A percentile compares a stretch with the other conserved stretches of the same genome.
These are phyloP conservation scores for Fraxinus baroniana DNA, from an alignment of 305 asterid genomes.

Conservation along the genomic window DNA sequence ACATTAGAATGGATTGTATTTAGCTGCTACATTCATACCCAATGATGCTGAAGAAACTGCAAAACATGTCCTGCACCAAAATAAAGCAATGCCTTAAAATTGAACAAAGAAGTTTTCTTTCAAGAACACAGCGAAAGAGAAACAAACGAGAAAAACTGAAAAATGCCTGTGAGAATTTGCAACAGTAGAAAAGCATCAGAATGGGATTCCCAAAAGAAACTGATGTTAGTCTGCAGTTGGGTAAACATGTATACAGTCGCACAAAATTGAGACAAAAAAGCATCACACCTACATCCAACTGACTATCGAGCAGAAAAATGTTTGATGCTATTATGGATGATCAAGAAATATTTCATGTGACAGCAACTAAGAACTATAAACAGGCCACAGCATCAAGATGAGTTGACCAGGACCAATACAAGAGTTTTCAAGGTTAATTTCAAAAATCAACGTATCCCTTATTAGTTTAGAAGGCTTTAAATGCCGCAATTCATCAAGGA, in stretches of 20 bases:
- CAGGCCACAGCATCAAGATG: not conserved
- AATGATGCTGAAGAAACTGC: conserved; percentile 94
- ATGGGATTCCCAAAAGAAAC: not conserved
- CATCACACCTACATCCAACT: not conserved
- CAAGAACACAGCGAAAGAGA: not conserved
- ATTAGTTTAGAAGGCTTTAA: not conserved
- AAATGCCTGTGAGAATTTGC: not conserved
- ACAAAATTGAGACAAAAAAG: not conserved
- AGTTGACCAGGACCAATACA: not conserved
- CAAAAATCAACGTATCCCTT: not conserved
- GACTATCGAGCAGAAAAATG: not conserved
- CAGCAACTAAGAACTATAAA: not conserved
- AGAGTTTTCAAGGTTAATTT: not conserved
- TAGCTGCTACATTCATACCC: conserved; percentile 55
- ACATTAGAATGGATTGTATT: conserved; percentile 10
- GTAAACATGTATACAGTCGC: not conserved
- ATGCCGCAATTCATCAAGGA: not conserved
- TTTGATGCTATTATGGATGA: not conserved
- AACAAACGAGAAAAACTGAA: not conserved
- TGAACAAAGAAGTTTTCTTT: not conserved
- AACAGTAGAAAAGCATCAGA: not conserved
- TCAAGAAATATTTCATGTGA: not conserved
- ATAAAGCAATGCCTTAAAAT: conserved; percentile 9
- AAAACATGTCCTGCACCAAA: conserved; percentile 86
- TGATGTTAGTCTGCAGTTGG: not conserved